These are phyloP conservation scores for Pyrenophora graminea DNA, from an alignment of 2,329 filamentous ascomycete genomes.

Conservation along the genomic window DNA sequence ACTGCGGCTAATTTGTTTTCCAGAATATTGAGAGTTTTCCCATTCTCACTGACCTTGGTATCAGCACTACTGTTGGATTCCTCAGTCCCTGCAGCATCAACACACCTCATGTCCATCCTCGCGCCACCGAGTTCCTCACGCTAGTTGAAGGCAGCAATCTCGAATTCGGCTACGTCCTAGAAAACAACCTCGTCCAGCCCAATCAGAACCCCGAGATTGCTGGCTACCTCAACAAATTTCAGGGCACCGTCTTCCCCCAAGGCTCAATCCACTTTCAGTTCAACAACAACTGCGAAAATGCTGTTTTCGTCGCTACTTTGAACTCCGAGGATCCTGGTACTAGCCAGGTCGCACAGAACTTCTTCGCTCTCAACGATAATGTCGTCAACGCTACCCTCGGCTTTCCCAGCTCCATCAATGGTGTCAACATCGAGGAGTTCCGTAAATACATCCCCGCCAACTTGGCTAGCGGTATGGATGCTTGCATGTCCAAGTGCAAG, in stretches of 20 bases:
- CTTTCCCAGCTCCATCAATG: conserved; percentile 40
- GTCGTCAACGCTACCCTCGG: conserved; percentile 48
- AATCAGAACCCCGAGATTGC: conserved; percentile 46
- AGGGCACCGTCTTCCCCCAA: conserved; percentile 54
- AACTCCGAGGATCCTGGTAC: conserved; percentile 52
- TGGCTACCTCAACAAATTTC: conserved; percentile 47
- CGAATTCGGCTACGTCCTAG: conserved; percentile 53
- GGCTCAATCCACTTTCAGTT: conserved; percentile 56
- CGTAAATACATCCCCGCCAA: conserved; percentile 50
- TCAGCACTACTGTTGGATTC: conserved; percentile 47
- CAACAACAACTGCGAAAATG: conserved; percentile 52
- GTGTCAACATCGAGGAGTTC: conserved; percentile 45
- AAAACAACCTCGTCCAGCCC: conserved; percentile 49
- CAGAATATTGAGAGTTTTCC: conserved; percentile 48
- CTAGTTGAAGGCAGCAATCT: conserved; percentile 49
- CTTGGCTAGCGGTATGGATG: conserved; percentile 58
- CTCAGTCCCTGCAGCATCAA: conserved; percentile 54
- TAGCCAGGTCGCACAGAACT: conserved; percentile 49
- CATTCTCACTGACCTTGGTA: conserved; percentile 46
- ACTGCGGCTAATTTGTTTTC: neutral
- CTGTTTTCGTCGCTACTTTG: conserved; percentile 51
- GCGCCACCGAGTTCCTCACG: conserved; percentile 55
- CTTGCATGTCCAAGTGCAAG: conserved; percentile 57
- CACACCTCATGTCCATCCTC: conserved; percentile 55
- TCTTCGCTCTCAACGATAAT: conserved; percentile 46